Percentiles rank a stretch among this genome's conserved stretches.
These are phyloP conservation scores for Physcomitrellopsis africana DNA, from an alignment of 225 moss, liverwort and hornwort species.

Conservation along the genomic window DNA sequence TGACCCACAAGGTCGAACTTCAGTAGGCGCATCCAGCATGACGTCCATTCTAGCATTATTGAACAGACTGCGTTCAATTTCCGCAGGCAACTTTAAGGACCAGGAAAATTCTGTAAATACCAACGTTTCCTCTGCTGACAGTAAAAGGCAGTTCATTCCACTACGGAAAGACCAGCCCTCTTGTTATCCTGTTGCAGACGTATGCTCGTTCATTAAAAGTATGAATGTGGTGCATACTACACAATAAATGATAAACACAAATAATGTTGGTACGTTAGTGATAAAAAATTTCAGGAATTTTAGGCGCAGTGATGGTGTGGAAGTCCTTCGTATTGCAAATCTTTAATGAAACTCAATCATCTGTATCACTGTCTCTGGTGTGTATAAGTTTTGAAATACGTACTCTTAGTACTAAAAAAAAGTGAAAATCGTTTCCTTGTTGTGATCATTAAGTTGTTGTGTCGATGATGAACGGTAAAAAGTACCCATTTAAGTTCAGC, in stretches of 20 bases:
- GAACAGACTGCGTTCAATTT: slow-evolving; percentile 19
- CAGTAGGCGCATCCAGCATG: slow-evolving; percentile 29
- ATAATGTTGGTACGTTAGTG: neutral
- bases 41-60: slow-evolving; percentile 27
- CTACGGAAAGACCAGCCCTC: slow-evolving; percentile 1
- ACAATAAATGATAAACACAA: neutral
- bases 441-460: neutral
- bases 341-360: neutral
- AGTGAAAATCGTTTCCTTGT: neutral
- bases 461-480: neutral
- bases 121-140: slow-evolving; percentile 6
- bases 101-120: slow-evolving; percentile 5
- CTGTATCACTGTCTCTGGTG: slow-evolving; percentile 1
- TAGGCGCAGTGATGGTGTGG: neutral
- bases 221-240: neutral
- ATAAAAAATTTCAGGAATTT: slow-evolving; percentile 6
- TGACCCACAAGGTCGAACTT: slow-evolving; percentile 35
- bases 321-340: slow-evolving; percentile 15
- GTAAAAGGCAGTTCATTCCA: neutral
- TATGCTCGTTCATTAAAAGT: neutral
- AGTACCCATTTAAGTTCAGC: neutral
- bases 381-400: slow-evolving; percentile 4
- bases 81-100: slow-evolving; percentile 19
- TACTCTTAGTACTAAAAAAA: neutral
- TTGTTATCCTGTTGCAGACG: neutral